Evolutionary conservation across 2,329 filamentous ascomycete species (phyloP).

Genomic region (Tympanopsis confertula): DNA sequence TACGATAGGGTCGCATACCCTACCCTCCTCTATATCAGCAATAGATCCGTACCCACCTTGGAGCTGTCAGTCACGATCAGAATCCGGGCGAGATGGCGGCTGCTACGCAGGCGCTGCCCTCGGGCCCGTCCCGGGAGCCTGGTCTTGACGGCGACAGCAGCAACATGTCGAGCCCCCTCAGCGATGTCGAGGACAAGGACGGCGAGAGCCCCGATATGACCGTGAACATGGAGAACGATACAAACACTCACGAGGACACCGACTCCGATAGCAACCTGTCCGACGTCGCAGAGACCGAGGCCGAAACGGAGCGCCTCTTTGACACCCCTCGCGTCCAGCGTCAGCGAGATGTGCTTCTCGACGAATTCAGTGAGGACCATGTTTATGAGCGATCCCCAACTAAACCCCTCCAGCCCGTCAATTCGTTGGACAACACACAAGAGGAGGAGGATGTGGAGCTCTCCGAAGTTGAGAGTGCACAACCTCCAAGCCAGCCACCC

Average conservation of each 20-base stretch:
- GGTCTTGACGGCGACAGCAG: conserved; percentile 47
- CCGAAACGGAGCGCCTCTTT: conserved; percentile 86
- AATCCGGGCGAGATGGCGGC: conserved; percentile 5
- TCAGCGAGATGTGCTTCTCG: conserved; percentile 48
- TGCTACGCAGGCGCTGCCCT: conserved; percentile 34
- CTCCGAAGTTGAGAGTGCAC: conserved; percentile 8
- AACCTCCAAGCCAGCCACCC: no score
- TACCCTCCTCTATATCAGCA: conserved; percentile 32
- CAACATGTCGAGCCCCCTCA: conserved; percentile 78
- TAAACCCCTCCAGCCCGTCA: conserved; percentile 56
- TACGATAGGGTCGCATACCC: no score
- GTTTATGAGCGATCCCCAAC: conserved; percentile 60
- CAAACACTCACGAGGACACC: conserved; percentile 12
- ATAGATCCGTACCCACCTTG: no score
- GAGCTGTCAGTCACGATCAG: no score
- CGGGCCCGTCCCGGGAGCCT: conserved; percentile 32
- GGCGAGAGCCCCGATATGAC: conserved; percentile 50
- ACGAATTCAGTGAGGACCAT: conserved; percentile 38
- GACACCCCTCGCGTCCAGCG: conserved; percentile 66
- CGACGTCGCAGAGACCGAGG: conserved; percentile 59
- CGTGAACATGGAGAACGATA: conserved; percentile 31
- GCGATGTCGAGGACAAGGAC: conserved; percentile 77
- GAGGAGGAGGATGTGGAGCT: conserved; percentile 20
- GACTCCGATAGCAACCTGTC: conserved; percentile 43
- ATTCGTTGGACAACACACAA: conserved; percentile 25